phyloP scores from a whole-genome alignment of 176 grass and related monocot species.

The Eleusine indica region DNA sequence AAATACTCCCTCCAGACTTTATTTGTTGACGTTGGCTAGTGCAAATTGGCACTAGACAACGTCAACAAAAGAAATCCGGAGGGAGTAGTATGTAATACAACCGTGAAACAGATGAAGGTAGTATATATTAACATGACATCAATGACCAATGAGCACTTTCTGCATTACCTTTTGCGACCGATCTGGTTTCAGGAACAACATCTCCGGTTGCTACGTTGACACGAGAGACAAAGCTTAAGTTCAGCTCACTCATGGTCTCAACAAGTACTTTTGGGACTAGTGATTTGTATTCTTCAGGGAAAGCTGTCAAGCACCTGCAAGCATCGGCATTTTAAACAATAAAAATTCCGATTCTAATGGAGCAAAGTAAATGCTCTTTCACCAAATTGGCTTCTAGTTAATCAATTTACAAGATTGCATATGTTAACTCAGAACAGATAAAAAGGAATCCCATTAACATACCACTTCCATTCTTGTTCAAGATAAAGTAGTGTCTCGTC shows the following conservation, averaged over 20 bases:
- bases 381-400: constrained; percentile 5
- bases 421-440: constrained; percentile 30
- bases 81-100: not conserved
- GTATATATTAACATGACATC: not conserved
- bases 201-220: constrained; percentile 93
- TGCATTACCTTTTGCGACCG: constrained; percentile 86
- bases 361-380: not conserved
- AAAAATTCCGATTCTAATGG: not conserved
- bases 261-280: constrained; percentile 89
- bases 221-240: constrained; percentile 77
- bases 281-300: constrained; percentile 92
- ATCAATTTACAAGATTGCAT: constrained; percentile 26
- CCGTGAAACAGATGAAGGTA: constrained; percentile 12
- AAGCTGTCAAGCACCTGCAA: constrained; percentile 85
- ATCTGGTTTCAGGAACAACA: constrained; percentile 93
- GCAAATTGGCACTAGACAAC: too few species aligned
- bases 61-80: too few species aligned
- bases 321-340: constrained; percentile 39
- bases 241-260: constrained; percentile 87
- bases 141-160: not conserved
- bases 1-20: not conserved
- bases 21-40: too few species aligned
- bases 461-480: constrained; percentile 99
- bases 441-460: constrained; percentile 41
- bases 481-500: constrained; percentile 95